Conservation (phyloP, 2,329 filamentous ascomycete species). For the Cladosporium sp. region DNA sequence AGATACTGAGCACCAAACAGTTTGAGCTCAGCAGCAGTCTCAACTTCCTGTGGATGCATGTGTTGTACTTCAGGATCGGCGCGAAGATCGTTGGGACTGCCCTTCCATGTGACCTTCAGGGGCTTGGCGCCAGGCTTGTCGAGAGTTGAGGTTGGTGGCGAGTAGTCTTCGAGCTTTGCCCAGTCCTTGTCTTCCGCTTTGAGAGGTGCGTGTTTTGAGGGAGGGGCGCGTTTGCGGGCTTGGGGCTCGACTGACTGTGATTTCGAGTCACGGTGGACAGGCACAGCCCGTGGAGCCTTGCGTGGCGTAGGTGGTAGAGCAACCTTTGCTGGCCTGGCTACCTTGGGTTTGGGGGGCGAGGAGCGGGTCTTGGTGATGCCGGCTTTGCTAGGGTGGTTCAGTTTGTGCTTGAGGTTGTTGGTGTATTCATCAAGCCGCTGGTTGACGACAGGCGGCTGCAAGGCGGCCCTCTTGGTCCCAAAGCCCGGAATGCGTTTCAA, state of each 20-base stretch:
- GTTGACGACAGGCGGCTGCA: constrained; percentile 16
- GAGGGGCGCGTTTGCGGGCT: constrained; percentile 19
- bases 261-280: constrained; percentile 12
- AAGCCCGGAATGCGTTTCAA: constrained; percentile 4
- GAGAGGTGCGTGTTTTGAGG: constrained; percentile 17
- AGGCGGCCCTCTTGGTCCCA: constrained; percentile 7
- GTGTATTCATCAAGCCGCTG: constrained; percentile 15
- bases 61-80: constrained; percentile 68
- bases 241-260: constrained; percentile 19
- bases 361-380: constrained; percentile 10
- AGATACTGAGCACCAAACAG: constrained; percentile 87
- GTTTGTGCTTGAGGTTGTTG: constrained; percentile 11
- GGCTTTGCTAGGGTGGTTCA: constrained; percentile 15
- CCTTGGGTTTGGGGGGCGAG: constrained; percentile 4
- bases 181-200: constrained; percentile 29
- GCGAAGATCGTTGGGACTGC: constrained; percentile 58
- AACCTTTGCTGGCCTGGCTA: constrained; percentile 9
- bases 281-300: constrained; percentile 7
- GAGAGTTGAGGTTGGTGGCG: constrained; percentile 29
- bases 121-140: constrained; percentile 21
- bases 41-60: constrained; percentile 76
- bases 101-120: constrained; percentile 22
- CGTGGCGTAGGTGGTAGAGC: constrained; percentile 7
- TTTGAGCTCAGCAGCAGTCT: constrained; percentile 74
- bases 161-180: constrained; percentile 30